Evolutionary conservation across 805 yeast species (phyloP).

Genomic region (Metschnikowia amazonensis): DNA sequence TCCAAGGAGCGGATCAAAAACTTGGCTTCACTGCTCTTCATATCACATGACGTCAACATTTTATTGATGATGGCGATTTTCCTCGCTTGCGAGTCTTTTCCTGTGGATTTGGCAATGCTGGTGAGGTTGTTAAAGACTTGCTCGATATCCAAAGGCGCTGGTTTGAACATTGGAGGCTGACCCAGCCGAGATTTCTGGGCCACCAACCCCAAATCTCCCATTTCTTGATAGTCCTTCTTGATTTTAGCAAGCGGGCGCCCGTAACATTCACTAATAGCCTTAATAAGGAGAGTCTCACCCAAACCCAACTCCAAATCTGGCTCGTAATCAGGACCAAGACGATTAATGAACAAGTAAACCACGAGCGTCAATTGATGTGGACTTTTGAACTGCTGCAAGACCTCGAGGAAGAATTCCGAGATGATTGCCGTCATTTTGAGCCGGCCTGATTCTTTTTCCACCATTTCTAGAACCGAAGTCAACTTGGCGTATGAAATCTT

Average conservation of each 20-base stretch:
- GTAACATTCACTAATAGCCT: slow-evolving; percentile 85
- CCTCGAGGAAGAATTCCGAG: slow-evolving; percentile 65
- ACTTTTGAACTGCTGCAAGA: slow-evolving; percentile 43
- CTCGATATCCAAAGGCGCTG: slow-evolving; percentile 70
- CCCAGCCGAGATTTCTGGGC: slow-evolving; percentile 79
- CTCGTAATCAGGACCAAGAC: slow-evolving; percentile 93
- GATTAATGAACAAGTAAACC: slow-evolving; percentile 80
- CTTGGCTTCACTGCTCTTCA: slow-evolving; percentile 71
- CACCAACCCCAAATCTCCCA: slow-evolving; percentile 88
- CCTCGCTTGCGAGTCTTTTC: slow-evolving; percentile 73
- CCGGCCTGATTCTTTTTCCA: slow-evolving; percentile 79
- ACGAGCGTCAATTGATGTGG: slow-evolving; percentile 58
- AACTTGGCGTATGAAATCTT: slow-evolving; percentile 39
- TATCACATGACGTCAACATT: slow-evolving; percentile 81
- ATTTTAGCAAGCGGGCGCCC: slow-evolving; percentile 74
- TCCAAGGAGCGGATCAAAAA: slow-evolving; percentile 85
- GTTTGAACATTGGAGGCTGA: slow-evolving; percentile 92
- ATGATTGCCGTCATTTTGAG: slow-evolving; percentile 75
- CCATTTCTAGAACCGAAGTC: slow-evolving; percentile 65
- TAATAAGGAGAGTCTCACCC: slow-evolving; percentile 84
- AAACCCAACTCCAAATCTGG: slow-evolving; percentile 85
- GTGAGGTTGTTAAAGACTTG: slow-evolving; percentile 71
- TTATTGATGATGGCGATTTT: slow-evolving; percentile 78
- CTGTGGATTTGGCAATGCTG: slow-evolving; percentile 72
- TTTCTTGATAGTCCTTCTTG: slow-evolving; percentile 67